Conservation (phyloP, 1,284 basidiomycete species). For the Cutaneotrichosporon cavernicola region DNA sequence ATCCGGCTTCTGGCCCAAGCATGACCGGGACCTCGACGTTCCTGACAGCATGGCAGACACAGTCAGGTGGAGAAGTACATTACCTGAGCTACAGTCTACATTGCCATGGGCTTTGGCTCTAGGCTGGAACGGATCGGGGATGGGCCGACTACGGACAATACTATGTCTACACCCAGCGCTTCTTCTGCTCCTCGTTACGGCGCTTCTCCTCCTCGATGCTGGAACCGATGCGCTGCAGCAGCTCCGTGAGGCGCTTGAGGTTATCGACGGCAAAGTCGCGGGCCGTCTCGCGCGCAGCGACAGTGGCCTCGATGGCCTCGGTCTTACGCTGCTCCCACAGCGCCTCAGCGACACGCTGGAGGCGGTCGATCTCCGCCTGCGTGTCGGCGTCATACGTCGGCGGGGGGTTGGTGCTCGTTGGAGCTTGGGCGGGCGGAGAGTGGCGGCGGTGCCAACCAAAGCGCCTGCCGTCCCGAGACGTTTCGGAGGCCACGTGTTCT, state of each 20-base stretch:
- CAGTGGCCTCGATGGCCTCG: conserved; percentile 3
- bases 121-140: neutral
- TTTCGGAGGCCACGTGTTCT: neutral
- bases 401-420: neutral
- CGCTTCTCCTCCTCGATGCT: conserved; percentile 8
- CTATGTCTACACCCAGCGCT: conserved; percentile 6
- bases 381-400: neutral
- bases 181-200: neutral
- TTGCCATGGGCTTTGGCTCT: neutral
- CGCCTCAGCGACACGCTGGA: neutral
- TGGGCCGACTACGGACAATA: neutral
- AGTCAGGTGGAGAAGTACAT: neutral
- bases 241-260: conserved; percentile 3
- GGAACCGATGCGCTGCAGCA: neutral
- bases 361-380: conserved; percentile 5
- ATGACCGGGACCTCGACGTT: no score
- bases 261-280: conserved; percentile 1
- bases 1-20: no score
- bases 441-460: neutral
- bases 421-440: neutral
- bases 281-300: neutral
- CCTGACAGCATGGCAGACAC: no score
- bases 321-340: conserved; percentile 8
- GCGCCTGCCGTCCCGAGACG: neutral
- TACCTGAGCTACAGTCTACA: neutral